Base-by-base conservation (phyloP, 1,284 basidiomycete species). In the Moniliella sp. region DNA sequence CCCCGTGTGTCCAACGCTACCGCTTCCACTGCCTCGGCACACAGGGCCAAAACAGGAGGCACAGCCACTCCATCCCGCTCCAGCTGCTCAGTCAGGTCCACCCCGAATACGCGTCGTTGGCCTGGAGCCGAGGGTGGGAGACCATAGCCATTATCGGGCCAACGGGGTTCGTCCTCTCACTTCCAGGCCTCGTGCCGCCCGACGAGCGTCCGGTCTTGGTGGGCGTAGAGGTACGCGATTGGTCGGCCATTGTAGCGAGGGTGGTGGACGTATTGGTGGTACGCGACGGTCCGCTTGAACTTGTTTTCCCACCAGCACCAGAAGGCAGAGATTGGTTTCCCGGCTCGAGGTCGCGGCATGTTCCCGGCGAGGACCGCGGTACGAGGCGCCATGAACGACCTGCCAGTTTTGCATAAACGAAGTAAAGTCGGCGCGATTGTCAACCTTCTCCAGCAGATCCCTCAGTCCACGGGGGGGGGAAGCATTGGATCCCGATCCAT, bases 321-420 rank as follows among this genome's bases (percentile, higher is more conserved):
- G n/a, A n/a, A n/a, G n/a, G n/a, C n/a, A n/a, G n/a, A n/a, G n/a
- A n/a, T n/a, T n/a, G n/a, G n/a, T n/a, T n/a, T n/a, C n/a, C n/a
- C n/a, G n/a, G n/a, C n/a, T n/a, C n/a, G n/a, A n/a, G n/a, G n/a
- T n/a, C n/a, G 15, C 7, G 15, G 28, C 32, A 15, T 10, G 60
- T 33, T 61, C 59, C 8, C 63, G 37, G 8, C 51, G 36, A 1
- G 62, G 61, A 3, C 61, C 61, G 9, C 45, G 44, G 31, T 58
- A 56, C 7, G 45, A 81, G 19, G 68, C 63, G 10, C 70, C 80
- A 40, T 79, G 76, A 4, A 80, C 80, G 44, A 72, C 66, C 3
- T 79, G 76, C 56, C 91, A 97, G 55, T 91, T 83, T 57, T 91
- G 79, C 84, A 99, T 91, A 61, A 78, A 99, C 13, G 71, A 72